Base-by-base conservation (phyloP, 345 rosid genomes). In the Euphorbia tirucalli region DNA sequence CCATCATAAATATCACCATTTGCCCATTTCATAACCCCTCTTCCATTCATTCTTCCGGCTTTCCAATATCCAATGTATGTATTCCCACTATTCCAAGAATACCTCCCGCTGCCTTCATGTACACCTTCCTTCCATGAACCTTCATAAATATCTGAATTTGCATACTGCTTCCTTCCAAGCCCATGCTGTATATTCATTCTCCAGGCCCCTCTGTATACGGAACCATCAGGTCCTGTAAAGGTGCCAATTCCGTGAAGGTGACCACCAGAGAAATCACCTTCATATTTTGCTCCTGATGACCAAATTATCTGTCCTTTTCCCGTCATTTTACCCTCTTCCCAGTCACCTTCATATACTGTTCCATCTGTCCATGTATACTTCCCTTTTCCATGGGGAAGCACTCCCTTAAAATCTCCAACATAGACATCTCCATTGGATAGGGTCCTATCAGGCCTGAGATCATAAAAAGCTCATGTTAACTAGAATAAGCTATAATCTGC, bases 111-210 rank as follows among this genome's bases (percentile, higher is more conserved):
- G 31, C 97, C 97, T 69, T 94, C 96, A n/a, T 76, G 93, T 30
- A 87, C 77, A 35, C 96, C 98, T 82, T 94, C 97, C 79, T 85
- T 90, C 97, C 97, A 94, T 4, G 79, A 82, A 71, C 98, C 98
- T 68, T 90, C 96, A 71, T 94, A 94, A 58, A 80, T 44, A 70
- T 92, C 97, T 14, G 81, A 80, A 77, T 94, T 90, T 71, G 71
- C 35, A 68, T 92, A 90, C 79, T 83, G 82, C 81, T 89, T 94
- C 78, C 78, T 89, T 21, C 98, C 98, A 16, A 87, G 78, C 30
- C 98, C 98, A 70, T 94, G 97, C 52, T 73, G 84, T 73, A 87
- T 84, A 74, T 89, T 88, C 91, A 94, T 88, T 77, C 97, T 87
- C 98, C 97, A 92, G 56, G 84, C 72, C 61, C 98, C 98, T 65